Base-by-base conservation (phyloP, 2,329 filamentous ascomycete species). In the Xylariales sp. region DNA sequence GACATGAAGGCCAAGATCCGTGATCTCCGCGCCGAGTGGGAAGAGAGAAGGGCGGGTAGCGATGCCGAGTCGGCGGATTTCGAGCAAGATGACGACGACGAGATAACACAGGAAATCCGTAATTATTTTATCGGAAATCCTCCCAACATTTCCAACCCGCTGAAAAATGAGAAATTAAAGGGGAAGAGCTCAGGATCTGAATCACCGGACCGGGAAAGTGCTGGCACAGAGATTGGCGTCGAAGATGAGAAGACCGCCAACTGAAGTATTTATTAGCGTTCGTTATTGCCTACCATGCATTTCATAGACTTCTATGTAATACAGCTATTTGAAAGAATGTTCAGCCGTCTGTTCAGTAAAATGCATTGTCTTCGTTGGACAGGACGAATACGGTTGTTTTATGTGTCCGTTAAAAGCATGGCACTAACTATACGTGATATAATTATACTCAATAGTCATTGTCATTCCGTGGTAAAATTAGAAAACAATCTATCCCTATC, bases 1-100 rank as follows among this genome's bases (percentile, higher is more conserved):
- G 95, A 98, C 84, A 93, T 91, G 83, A 87, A 92, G 82, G 86
- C 90, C 78, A 94, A 93, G 85, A 91, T 97, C 70, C 86, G 90
- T 74, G 95, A 97, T 78, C 92, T 97, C 87, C 84, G 87, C 58
- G 77, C 80, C 45, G 89, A 90, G 73, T 91, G 89, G 88, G 84
- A 87, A 75, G 78, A 81, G 54, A 81, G 82, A 70, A 81, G 83
- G 67, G 79, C 81, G 28, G 82, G 81, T 71, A 85, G 84, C 75
- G 85, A 90, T 72, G 78, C 80, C 4, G 77, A 81, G 55, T 78
- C 82, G 65, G 71, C 62, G 1, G 60, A 67, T 3, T 59, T 72
- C 23, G 77, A 81, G 43, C 80, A 83, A 4, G 82, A 85, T 3
- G 82, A 83, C 43, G 83, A 85, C 67, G 83, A 85, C 59, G 81